Percentiles rank a stretch among this genome's conserved stretches.
These are phyloP conservation scores for Globisporangium parvum DNA, from an alignment of 352 stramenopile genomes.

Conservation along the genomic window DNA sequence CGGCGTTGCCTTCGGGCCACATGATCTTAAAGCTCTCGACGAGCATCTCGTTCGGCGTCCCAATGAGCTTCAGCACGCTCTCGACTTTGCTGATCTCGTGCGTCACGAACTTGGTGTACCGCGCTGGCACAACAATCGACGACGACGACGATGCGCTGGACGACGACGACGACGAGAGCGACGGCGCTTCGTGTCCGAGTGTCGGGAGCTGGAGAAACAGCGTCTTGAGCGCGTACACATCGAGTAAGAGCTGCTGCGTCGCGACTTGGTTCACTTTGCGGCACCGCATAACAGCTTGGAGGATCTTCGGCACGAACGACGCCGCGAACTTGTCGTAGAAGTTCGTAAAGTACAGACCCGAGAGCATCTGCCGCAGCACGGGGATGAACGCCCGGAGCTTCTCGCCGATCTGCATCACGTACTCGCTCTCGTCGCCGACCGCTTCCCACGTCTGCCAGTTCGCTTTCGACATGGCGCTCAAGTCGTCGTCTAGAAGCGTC, in stretches of 20 bases:
- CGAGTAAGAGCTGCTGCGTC: constrained; percentile 98
- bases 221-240: constrained; percentile 97
- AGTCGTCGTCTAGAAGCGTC: constrained; percentile 84
- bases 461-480: constrained; percentile 86
- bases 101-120: constrained; percentile 97
- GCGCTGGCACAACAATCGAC: constrained; percentile 69
- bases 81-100: constrained; percentile 95
- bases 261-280: constrained; percentile 94
- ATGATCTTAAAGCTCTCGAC: constrained; percentile 97
- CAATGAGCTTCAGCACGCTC: constrained; percentile 96
- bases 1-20: constrained; percentile 89
- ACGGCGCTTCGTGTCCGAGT: constrained; percentile 53
- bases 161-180: constrained; percentile 28
- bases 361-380: constrained; percentile 87
- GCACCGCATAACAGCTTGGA: constrained; percentile 84
- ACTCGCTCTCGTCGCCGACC: constrained; percentile 94
- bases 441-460: constrained; percentile 94
- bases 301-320: constrained; percentile 88
- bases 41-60: constrained; percentile 93
- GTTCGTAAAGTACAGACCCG: constrained; percentile 93
- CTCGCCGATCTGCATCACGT: constrained; percentile 92
- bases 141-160: constrained; percentile 8
- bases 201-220: constrained; percentile 93
- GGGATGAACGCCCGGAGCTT: constrained; percentile 92
- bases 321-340: constrained; percentile 98